A percentile compares a stretch with the other conserved stretches of the same genome.
phyloP scores from a whole-genome alignment of 2,329 filamentous ascomycete species.

The Diaporthe australafricana region DNA sequence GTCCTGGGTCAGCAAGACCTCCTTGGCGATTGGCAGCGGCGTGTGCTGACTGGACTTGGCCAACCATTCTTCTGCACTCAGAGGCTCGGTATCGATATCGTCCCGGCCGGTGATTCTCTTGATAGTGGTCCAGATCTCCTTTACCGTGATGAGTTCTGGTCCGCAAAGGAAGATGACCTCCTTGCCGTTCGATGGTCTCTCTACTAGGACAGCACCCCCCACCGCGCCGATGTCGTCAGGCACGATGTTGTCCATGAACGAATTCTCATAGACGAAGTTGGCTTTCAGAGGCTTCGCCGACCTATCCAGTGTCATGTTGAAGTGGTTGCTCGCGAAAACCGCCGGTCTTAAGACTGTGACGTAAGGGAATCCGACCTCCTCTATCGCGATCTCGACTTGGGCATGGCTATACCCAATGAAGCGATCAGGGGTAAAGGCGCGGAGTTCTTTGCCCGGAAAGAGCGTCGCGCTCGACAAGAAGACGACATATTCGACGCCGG shows the following conservation, averaged over 20 bases:
- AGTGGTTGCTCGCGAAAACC: conserved; percentile 57
- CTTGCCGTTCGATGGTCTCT: conserved; percentile 44
- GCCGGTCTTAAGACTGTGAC: conserved; percentile 54
- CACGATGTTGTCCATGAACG: conserved; percentile 54
- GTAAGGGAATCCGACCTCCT: conserved; percentile 51
- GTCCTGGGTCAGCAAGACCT: background rate
- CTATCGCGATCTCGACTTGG: conserved; percentile 55
- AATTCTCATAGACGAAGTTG: conserved; percentile 46
- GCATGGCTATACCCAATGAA: conserved; percentile 55
- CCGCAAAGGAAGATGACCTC: conserved; percentile 51
- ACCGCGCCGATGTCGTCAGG: conserved; percentile 59
- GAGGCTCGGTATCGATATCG: conserved; percentile 38
- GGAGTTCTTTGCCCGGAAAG: conserved; percentile 43
- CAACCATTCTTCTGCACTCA: conserved; percentile 21
- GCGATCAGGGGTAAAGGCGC: conserved; percentile 43
- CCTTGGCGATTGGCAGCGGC: background rate
- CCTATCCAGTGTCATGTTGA: conserved; percentile 33
- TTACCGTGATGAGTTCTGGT: conserved; percentile 47
- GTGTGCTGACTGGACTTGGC: background rate
- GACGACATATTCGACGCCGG: conserved; percentile 56
- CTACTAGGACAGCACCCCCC: conserved; percentile 51
- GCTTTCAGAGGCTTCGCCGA: conserved; percentile 40
- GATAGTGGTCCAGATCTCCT: conserved; percentile 45
- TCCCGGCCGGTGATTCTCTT: conserved; percentile 46
- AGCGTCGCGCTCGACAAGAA: conserved; percentile 55